These are phyloP conservation scores for Naganishia albida DNA, from an alignment of 1,284 basidiomycete genomes.

Conservation along the genomic window DNA sequence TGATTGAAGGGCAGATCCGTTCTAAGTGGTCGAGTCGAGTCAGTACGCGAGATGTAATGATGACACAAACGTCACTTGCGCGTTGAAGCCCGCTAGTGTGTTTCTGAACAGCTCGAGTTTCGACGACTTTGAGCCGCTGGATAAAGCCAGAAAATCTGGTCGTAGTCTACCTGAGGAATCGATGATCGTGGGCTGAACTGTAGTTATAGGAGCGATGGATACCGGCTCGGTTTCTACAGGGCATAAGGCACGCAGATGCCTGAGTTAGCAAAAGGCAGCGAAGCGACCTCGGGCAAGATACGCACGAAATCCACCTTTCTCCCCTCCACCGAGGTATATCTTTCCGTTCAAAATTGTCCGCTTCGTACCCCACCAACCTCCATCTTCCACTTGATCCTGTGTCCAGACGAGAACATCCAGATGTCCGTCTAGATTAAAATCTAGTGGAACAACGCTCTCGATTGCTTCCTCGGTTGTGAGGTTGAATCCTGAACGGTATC, in stretches of 20 bases:
- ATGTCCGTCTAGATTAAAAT: slow-evolving; percentile 88
- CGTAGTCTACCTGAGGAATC: slow-evolving; percentile 83
- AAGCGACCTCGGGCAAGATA: slow-evolving; percentile 15
- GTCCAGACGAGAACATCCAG: slow-evolving; percentile 88
- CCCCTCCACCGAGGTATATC: slow-evolving; percentile 65
- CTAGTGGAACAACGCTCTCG: slow-evolving; percentile 81
- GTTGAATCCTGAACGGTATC: slow-evolving; percentile 42
- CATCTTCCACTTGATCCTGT: slow-evolving; percentile 55
- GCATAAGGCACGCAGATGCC: too few relatives aligned
- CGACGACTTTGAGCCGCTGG: slow-evolving; percentile 47
- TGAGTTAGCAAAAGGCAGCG: too few relatives aligned
- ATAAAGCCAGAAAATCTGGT: slow-evolving; percentile 76
- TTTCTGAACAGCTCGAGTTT: slow-evolving; percentile 66
- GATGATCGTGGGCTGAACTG: slow-evolving; percentile 71
- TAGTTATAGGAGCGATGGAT: slow-evolving; percentile 4
- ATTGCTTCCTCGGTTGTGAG: slow-evolving; percentile 41
- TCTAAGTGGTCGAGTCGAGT: slow-evolving; percentile 49
- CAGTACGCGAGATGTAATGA: neutral
- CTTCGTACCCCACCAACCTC: slow-evolving; percentile 54
- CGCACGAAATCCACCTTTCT: slow-evolving; percentile 70
- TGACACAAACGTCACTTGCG: slow-evolving; percentile 11
- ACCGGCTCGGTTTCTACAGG: slow-evolving; percentile 51
- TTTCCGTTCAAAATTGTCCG: slow-evolving; percentile 60
- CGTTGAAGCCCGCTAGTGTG: slow-evolving; percentile 36
- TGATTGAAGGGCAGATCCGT: slow-evolving; percentile 64